phyloP scores from a whole-genome alignment of 345 rosid species.

The Viola odorata region DNA sequence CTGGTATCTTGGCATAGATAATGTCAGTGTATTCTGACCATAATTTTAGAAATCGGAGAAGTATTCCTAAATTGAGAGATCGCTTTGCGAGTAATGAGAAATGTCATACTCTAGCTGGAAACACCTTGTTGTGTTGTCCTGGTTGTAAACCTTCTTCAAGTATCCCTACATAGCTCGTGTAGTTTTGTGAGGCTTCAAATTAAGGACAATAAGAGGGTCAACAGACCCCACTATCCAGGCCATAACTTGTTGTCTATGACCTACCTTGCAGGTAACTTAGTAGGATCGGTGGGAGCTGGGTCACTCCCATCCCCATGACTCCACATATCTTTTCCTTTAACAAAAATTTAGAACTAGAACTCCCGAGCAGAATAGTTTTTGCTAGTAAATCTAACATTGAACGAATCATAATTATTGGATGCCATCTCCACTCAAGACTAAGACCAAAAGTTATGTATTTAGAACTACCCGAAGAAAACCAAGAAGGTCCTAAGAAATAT shows the following conservation, averaged over 20 bases:
- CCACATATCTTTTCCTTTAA: no score
- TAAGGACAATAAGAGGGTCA: neutral
- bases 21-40: neutral
- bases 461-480: no score
- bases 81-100: neutral
- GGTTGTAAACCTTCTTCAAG: constrained; percentile 4
- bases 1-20: neutral
- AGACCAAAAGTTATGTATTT: no score
- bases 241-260: constrained; percentile 6
- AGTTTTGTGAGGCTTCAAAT: constrained; percentile 4
- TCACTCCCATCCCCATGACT: no score
- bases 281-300: no score
- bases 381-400: no score
- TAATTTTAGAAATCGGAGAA: constrained; percentile 5
- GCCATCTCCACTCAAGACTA: no score
- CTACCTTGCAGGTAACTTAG: no score
- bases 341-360: no score
- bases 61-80: constrained; percentile 12
- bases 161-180: constrained; percentile 1
- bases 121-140: neutral
- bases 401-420: no score
- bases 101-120: constrained; percentile 7
- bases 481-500: no score
- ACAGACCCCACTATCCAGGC: neutral
- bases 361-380: no score